These are phyloP conservation scores for Plasmopara muralis DNA, from an alignment of 352 stramenopile species.

Conservation along the genomic window DNA sequence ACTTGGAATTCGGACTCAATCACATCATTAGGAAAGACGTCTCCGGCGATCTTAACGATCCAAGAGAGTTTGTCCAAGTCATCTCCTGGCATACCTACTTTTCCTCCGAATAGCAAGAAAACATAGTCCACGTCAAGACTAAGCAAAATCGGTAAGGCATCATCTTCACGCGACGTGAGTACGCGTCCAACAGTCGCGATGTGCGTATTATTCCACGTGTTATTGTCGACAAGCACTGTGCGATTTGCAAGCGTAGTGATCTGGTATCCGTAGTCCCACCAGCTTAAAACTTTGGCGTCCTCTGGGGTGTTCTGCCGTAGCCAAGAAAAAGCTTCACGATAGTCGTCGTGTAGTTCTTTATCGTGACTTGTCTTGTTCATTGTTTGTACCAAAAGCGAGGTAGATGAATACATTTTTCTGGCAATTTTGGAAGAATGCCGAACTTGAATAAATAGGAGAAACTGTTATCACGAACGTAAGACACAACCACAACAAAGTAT, in stretches of 20 bases:
- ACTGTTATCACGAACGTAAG: constrained; percentile 14
- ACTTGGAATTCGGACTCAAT: constrained; percentile 82
- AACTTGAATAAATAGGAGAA: constrained; percentile 64
- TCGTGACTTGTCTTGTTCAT: constrained; percentile 41
- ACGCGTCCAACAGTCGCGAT: constrained; percentile 91
- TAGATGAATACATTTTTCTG: constrained; percentile 74
- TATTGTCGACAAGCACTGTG: constrained; percentile 91
- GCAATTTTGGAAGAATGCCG: constrained; percentile 55
- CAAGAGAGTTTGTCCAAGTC: constrained; percentile 93
- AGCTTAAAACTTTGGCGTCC: constrained; percentile 68
- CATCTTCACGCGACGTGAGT: constrained; percentile 57
- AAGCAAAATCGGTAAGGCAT: constrained; percentile 59
- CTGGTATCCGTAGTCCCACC: constrained; percentile 88
- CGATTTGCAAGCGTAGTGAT: constrained; percentile 76
- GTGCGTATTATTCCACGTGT: constrained; percentile 97
- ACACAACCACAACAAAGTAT: background rate
- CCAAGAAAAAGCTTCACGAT: constrained; percentile 80
- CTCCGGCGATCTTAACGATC: constrained; percentile 89
- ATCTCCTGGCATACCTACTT: constrained; percentile 64
- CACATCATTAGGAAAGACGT: constrained; percentile 73
- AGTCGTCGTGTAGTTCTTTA: constrained; percentile 60
- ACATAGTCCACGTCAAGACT: constrained; percentile 81
- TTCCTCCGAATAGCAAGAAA: constrained; percentile 68
- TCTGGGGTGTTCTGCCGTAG: constrained; percentile 60
- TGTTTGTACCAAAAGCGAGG: constrained; percentile 63